Base-by-base conservation (phyloP, 371 early-diverging fungal genomes). In the Syncephalis plumigaleata region DNA sequence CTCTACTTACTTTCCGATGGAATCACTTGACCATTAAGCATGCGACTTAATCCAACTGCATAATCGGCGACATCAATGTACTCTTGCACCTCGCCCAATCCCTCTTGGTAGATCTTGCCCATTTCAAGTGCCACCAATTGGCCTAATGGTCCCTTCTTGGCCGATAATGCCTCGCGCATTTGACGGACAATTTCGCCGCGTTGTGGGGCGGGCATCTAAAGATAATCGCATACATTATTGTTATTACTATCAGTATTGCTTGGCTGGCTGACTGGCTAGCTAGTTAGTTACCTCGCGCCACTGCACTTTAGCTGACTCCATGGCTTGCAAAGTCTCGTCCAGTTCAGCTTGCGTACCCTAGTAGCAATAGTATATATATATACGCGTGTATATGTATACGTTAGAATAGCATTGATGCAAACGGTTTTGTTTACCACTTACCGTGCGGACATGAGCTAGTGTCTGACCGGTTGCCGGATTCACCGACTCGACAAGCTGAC, bases 31-130 rank as follows among this genome's bases (percentile, higher is more conserved):
- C 96, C 96, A 59, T 79, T 78, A 47, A 96, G 55, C 61, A 76
- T 75, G n/a, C 95, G 76, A 39, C 81, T 76, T 20, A 96, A 64
- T 17, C 96, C 96, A 2, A 91, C 68, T 7, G 96, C 93, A 50
- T 80, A 92, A 61, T 96, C 96, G 39, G 81, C 74, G 47, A 96
- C 79, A 60, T 96, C 96, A 52, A 96, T 77, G 62, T 91, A 93
- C 64, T 96, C 96, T 59, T 94, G 94, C n/a, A 95, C 88, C 61
- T 95, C 96, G 22, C 96, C 95, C 27, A 89, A 65, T 27, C 94
- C 96, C 63, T 95, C 96, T 18, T 89, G 77, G 42, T 80, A 55
- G 53, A 94, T 91, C 67, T 95, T 95, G 55, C 96, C 96, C 83
- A 95, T 91, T 65, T 94, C 96, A 39, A 92, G 61, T 11, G 91